Evolutionary conservation across 1,139 yeast species (phyloP).

Genomic region (Candida neerlandica): DNA sequence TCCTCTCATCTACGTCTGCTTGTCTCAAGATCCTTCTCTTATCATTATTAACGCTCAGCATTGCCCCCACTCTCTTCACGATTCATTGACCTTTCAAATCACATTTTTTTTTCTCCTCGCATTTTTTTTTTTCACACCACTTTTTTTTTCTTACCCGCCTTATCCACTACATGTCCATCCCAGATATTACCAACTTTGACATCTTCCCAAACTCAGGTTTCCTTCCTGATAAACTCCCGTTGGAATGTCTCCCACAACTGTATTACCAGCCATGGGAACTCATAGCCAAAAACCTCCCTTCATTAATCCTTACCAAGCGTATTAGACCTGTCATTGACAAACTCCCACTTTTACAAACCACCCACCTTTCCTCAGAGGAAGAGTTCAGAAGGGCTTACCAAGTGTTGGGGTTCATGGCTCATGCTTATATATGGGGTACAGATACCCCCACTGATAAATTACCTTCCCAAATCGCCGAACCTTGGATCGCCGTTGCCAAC

Average conservation of each 20-base stretch:
- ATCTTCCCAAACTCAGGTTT: slow-evolving; percentile 75
- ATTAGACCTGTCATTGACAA: slow-evolving; percentile 62
- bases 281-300: slow-evolving; percentile 66
- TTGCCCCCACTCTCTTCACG: no score
- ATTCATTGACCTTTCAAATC: no score
- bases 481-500: slow-evolving; percentile 62
- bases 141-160: not conserved
- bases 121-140: not conserved
- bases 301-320: slow-evolving; percentile 66
- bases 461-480: slow-evolving; percentile 70
- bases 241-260: slow-evolving; percentile 56
- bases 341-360: slow-evolving; percentile 55
- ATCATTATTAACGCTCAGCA: no score
- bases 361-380: slow-evolving; percentile 41
- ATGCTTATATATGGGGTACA: slow-evolving; percentile 88
- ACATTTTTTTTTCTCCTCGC: no score
- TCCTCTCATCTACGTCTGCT: no score
- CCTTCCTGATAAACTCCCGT: slow-evolving; percentile 70
- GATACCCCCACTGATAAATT: slow-evolving; percentile 66
- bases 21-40: no score
- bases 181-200: slow-evolving; percentile 59
- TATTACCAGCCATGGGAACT: slow-evolving; percentile 82
- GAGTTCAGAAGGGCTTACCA: slow-evolving; percentile 81
- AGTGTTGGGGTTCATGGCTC: slow-evolving; percentile 74
- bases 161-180: slow-evolving; percentile 12